Evolutionary conservation across 805 yeast genomes (phyloP), one percentile per base, ranked within the genome.

Genomic region (Lipomyces starkeyi): DNA sequence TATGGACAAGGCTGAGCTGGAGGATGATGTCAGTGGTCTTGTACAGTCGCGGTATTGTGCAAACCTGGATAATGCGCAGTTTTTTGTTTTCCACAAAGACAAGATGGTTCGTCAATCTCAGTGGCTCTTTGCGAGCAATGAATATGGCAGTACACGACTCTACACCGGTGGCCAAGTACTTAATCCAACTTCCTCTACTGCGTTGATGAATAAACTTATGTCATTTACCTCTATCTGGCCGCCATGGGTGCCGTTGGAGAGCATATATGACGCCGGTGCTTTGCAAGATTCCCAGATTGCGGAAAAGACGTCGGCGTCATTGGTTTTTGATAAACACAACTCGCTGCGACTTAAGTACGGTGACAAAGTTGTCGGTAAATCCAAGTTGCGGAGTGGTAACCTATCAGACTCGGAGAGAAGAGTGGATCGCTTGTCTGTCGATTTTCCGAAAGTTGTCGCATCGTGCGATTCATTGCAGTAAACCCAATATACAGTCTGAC

Each of bases 171-270:
- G 20, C 7, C 53, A 52, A n/a, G 47, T 17, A 47, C 25, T 55
- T 29, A 32, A 40, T 49, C 61, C 22, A 29, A 58, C 59, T 14
- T 14, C 58, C 9, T 34, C 58, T 13, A 55, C 55, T 0, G 27
- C 58, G 13, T 25, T 56, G 14, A 9, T 27, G 13, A 49, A 22
- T 7, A 58, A 61, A n/a, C 11, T 29, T 20, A 22, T 27, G 4
- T 14, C 59, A 8, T 20, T 43, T 29, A n/a, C 60, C 2, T 49
- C 78, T 2, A 80, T 80, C 22, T 93, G 97, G 98, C 97, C 97
- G 2, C 96, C 97, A 0, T 93, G 97, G 92, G 77, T 93, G 43
- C 92, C 93, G 1, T 76, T 86, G 59, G 97, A 91, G 74, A 81
- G 88, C 27, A 86, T 91, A 70, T 84, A 86, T 69, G 87, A 87